Evolutionary conservation across 2,329 filamentous ascomycete species (phyloP).

Genomic region (Triangularia setosa): DNA sequence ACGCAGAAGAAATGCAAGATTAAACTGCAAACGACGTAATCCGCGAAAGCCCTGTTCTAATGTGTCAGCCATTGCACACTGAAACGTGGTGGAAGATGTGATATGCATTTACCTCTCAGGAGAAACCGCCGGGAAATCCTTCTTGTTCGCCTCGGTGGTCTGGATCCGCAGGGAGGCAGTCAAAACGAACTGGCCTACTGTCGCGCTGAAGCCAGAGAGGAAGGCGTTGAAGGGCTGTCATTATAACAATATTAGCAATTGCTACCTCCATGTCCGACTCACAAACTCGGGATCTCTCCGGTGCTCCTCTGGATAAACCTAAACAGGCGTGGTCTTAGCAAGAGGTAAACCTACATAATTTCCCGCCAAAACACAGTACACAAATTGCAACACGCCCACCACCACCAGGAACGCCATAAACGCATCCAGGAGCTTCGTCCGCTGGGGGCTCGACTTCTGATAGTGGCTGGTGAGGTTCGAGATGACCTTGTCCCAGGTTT

Average conservation of each 20-base stretch:
- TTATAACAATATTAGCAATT: not conserved
- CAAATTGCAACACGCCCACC: conserved; percentile 86
- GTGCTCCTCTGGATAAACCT: not conserved
- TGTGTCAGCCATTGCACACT: not conserved
- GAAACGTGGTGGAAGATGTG: not conserved
- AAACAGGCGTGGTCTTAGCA: no score
- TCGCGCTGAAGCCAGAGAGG: conserved; percentile 88
- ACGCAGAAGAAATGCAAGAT: conserved; percentile 98
- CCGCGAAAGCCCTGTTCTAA: conserved; percentile 75
- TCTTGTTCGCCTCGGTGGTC: conserved; percentile 77
- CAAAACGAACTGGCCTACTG: conserved; percentile 95
- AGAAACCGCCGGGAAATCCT: conserved; percentile 70
- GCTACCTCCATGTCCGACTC: not conserved
- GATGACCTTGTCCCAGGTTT: conserved; percentile 57
- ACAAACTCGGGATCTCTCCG: not conserved
- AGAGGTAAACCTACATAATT: conserved; percentile 72
- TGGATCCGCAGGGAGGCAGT: conserved; percentile 86
- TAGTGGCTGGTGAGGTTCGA: conserved; percentile 75
- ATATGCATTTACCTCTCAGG: conserved; percentile 65
- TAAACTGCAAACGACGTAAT: conserved; percentile 90
- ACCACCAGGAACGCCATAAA: conserved; percentile 86
- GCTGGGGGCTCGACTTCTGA: conserved; percentile 74
- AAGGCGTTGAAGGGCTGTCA: conserved; percentile 95
- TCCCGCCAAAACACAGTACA: conserved; percentile 85
- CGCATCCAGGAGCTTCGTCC: conserved; percentile 84